Evolutionary conservation across 768 basidiomycete species (phyloP).

Genomic region (Auriscalpium microsporum): DNA sequence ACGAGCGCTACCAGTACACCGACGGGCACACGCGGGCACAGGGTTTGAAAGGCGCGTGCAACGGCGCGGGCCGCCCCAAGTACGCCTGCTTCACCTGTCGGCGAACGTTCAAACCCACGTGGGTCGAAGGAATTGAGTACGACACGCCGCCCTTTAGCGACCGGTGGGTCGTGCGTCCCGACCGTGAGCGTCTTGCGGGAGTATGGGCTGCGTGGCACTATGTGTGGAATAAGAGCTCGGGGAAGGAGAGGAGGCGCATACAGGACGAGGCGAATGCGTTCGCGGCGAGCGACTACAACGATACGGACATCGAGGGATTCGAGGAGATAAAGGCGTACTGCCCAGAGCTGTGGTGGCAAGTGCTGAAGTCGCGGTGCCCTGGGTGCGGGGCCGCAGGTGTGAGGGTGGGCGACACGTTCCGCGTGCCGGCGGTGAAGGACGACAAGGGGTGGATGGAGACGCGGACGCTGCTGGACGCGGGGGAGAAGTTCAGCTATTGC

Average conservation of each 20-base stretch:
- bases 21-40: background rate
- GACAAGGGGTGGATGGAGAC: background rate
- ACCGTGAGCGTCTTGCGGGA: background rate
- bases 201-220: background rate
- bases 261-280: background rate
- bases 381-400: background rate
- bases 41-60: background rate
- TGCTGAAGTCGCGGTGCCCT: background rate
- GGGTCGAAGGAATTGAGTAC: conserved; percentile 1
- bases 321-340: background rate
- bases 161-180: background rate
- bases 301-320: background rate
- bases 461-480: conserved; percentile 1
- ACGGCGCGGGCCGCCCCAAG: background rate
- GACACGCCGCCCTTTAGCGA: background rate
- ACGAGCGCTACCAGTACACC: conserved; percentile 1
- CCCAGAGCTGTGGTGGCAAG: conserved; percentile 2
- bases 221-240: background rate
- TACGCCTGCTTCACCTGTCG: conserved; percentile 1
- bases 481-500: conserved; percentile 3
- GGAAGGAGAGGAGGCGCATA: background rate
- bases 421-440: background rate
- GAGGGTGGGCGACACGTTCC: background rate
- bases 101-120: background rate
- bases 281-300: background rate